A percentile compares a stretch with the other conserved stretches of the same genome.
These are phyloP conservation scores for Capsella bursapastoris DNA, from an alignment of 345 rosid genomes.

Conservation along the genomic window DNA sequence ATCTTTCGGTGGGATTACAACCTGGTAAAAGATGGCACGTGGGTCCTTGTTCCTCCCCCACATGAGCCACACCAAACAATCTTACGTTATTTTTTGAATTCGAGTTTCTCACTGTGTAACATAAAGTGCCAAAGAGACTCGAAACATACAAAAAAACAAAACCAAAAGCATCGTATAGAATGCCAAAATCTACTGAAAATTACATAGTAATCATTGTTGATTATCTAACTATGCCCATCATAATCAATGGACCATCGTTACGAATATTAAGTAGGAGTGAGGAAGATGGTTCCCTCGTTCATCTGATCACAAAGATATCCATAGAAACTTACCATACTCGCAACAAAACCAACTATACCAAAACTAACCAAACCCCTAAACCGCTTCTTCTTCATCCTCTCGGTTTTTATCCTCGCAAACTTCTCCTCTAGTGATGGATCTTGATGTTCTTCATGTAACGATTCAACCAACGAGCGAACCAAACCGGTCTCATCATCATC, in stretches of 20 bases:
- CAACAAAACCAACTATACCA: conserved; percentile 33
- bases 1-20: conserved; percentile 45
- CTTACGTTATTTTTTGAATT: background rate
- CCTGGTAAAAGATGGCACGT: conserved; percentile 32
- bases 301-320: conserved; percentile 15
- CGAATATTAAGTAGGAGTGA: conserved; percentile 25
- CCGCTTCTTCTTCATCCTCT: conserved; percentile 29
- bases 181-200: background rate
- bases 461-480: conserved; percentile 1
- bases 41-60: conserved; percentile 16
- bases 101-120: background rate
- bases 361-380: conserved; percentile 34
- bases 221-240: background rate
- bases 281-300: background rate
- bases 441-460: background rate
- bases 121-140: background rate
- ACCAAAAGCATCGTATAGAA: background rate
- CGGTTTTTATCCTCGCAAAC: background rate
- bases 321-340: conserved; percentile 25
- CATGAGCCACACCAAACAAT: conserved; percentile 22
- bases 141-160: background rate
- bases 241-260: background rate
- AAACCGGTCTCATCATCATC: conserved; percentile 30
- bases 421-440: conserved; percentile 7
- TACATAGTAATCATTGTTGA: background rate